These are phyloP conservation scores for Leccinum aurantiacum DNA, from an alignment of 768 basidiomycete species.

Conservation along the genomic window DNA sequence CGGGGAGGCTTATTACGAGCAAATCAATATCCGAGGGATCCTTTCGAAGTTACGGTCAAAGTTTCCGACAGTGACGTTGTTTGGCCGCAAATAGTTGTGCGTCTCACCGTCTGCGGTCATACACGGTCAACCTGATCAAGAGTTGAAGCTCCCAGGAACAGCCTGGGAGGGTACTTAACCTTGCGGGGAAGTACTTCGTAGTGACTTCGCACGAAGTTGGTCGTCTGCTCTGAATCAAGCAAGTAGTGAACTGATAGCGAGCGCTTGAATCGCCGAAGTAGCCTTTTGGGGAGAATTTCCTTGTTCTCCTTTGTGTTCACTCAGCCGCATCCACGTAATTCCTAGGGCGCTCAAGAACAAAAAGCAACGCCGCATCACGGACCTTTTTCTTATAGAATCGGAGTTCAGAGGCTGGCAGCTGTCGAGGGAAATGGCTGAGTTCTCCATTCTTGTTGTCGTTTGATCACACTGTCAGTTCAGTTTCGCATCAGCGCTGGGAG, in stretches of 20 bases:
- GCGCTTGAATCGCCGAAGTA: background rate
- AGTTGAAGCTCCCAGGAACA: background rate
- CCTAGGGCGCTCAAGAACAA: constrained; percentile 15
- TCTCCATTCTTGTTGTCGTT: constrained; percentile 24
- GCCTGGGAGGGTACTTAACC: background rate
- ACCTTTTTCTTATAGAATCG: constrained; percentile 2
- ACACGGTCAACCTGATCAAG: background rate
- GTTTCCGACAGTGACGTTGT: background rate
- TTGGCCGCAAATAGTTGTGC: background rate
- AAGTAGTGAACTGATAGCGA: background rate
- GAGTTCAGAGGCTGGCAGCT: constrained; percentile 7
- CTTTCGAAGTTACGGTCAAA: background rate
- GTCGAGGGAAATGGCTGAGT: constrained; percentile 16
- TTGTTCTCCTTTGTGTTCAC: background rate
- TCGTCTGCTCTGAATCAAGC: background rate
- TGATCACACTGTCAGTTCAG: constrained; percentile 7
- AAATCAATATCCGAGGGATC: background rate
- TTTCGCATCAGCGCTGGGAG: constrained; percentile 5
- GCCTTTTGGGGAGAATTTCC: background rate
- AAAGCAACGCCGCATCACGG: constrained; percentile 8
- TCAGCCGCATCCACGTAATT: constrained; percentile 5
- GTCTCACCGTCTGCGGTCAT: background rate
- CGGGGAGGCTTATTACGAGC: background rate
- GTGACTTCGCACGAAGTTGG: too few relatives aligned
- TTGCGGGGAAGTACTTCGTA: background rate